Evolutionary conservation across 129 eudicot species (phyloP).

Genomic region (Arctium lappa): DNA sequence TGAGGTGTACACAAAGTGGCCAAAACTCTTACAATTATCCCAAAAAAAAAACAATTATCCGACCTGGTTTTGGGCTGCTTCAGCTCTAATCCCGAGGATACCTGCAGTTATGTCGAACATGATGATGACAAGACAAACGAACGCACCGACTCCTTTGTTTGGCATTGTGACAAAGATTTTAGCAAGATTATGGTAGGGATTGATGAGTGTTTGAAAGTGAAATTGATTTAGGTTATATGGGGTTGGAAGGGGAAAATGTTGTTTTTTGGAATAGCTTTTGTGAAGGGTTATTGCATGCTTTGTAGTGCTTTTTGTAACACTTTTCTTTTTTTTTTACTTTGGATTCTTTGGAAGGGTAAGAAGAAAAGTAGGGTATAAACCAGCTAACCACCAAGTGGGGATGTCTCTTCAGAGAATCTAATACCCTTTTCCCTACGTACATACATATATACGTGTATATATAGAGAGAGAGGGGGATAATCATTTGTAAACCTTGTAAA

Average conservation of each 20-base stretch:
- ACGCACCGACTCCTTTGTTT: constrained; percentile 47
- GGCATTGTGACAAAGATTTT: constrained; percentile 36
- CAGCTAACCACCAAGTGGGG: constrained; percentile 50
- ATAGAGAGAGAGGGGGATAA: no score
- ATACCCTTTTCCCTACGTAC: constrained; percentile 12
- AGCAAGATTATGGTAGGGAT: neutral
- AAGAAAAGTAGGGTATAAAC: constrained; percentile 72
- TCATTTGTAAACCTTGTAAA: no score
- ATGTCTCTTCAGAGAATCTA: constrained; percentile 28
- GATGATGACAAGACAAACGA: constrained; percentile 58
- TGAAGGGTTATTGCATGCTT: constrained; percentile 39
- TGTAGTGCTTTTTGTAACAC: constrained; percentile 28
- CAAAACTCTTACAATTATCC: no score
- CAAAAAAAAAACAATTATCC: neutral
- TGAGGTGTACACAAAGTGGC: neutral
- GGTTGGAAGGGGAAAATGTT: constrained; percentile 21
- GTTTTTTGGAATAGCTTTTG: constrained; percentile 24
- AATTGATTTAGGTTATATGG: constrained; percentile 1
- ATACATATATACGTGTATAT: no score
- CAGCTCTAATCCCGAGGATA: constrained; percentile 76
- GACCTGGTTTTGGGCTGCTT: constrained; percentile 91
- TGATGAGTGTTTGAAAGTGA: constrained; percentile 2
- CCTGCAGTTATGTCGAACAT: constrained; percentile 67
- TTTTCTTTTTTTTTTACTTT: constrained; percentile 14
- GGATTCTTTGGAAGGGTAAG: constrained; percentile 48